Evolutionary conservation across 2,329 filamentous ascomycete species (phyloP).

Genomic region (Calonectria henricotiae): DNA sequence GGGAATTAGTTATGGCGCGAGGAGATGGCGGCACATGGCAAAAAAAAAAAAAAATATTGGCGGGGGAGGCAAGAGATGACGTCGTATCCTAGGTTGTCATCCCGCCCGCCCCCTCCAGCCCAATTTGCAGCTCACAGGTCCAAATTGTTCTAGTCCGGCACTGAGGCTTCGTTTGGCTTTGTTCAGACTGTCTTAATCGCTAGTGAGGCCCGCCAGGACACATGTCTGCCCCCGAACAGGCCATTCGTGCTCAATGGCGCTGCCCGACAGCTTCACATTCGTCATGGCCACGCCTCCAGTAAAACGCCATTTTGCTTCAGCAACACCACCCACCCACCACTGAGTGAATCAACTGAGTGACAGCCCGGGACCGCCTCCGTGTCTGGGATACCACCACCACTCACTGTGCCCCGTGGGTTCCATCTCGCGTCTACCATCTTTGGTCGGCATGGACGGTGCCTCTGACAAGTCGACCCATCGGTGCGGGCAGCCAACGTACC

Average conservation of each 20-base stretch:
- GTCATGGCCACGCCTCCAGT: conserved; percentile 20
- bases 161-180: conserved; percentile 10
- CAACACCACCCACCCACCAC: conserved; percentile 19
- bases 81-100: conserved; percentile 29
- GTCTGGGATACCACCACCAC: conserved; percentile 26
- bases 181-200: background rate
- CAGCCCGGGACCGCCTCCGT: conserved; percentile 24
- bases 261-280: conserved; percentile 16
- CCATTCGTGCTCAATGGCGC: conserved; percentile 15
- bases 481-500: background rate
- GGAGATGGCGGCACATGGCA: background rate
- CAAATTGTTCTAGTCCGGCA: conserved; percentile 1
- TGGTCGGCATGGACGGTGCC: background rate
- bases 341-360: background rate
- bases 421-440: background rate
- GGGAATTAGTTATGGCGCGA: conserved; percentile 3
- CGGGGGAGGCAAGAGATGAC: conserved; percentile 35
- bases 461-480: background rate
- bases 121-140: conserved; percentile 18
- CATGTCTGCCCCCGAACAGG: background rate
- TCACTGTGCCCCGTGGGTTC: conserved; percentile 34
- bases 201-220: conserved; percentile 5
- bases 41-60: conserved; percentile 24
- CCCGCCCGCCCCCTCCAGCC: conserved; percentile 28
- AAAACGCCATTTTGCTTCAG: conserved; percentile 18